Conservation (phyloP, 768 basidiomycete genomes). For the Cyathus striatus region DNA sequence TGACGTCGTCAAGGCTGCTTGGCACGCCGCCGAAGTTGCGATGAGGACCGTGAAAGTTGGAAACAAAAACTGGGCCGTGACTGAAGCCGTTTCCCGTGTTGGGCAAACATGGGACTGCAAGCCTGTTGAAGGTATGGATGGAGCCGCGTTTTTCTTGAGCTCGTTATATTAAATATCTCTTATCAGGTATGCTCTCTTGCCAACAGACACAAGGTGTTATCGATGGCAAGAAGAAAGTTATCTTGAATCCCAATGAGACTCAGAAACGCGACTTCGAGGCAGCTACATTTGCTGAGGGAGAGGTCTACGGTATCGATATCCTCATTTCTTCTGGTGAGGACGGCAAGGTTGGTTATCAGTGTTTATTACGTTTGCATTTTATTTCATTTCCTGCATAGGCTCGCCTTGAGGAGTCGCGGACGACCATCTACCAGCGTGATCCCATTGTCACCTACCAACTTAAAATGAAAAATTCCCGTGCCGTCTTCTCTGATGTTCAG, state of each 20-base stretch:
- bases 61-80: conserved; percentile 93
- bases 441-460: conserved; percentile 86
- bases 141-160: not conserved
- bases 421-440: conserved; percentile 90
- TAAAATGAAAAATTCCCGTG: conserved; percentile 96
- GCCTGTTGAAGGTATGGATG: conserved; percentile 82
- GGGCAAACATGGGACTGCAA: conserved; percentile 78
- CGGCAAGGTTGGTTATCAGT: conserved; percentile 61
- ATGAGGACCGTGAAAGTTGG: conserved; percentile 89
- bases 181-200: conserved; percentile 87
- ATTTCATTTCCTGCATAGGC: conserved; percentile 45
- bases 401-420: conserved; percentile 82
- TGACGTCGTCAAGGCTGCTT: conserved; percentile 92
- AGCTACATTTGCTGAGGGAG: conserved; percentile 83
- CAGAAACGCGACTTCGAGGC: conserved; percentile 86
- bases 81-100: conserved; percentile 75
- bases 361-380: not conserved
- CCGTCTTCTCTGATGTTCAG: conserved; percentile 96
- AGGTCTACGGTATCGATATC: conserved; percentile 94
- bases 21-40: conserved; percentile 87
- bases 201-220: conserved; percentile 92
- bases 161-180: conserved; percentile 3
- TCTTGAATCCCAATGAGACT: conserved; percentile 80
- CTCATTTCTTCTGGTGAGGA: conserved; percentile 84
- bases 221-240: conserved; percentile 94